Evolutionary conservation across 257 asterid genomes (phyloP).

Genomic region (Nicotiana undulata): DNA sequence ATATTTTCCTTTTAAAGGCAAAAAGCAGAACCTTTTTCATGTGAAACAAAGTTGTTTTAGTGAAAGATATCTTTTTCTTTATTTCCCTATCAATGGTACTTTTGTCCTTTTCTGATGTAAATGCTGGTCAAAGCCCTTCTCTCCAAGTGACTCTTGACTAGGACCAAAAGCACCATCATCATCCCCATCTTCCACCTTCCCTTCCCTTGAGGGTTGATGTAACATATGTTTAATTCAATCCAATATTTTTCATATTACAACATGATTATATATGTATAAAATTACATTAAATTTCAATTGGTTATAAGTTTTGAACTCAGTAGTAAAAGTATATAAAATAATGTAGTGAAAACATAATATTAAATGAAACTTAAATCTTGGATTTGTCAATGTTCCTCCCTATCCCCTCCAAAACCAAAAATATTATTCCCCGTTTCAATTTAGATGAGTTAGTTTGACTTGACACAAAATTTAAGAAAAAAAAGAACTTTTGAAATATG

Average conservation of each 20-base stretch:
- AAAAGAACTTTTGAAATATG: too few relatives aligned
- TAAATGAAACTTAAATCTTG: not conserved
- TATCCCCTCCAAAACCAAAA: too few relatives aligned
- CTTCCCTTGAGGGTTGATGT: not conserved
- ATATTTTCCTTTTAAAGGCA: not conserved
- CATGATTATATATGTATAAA: too few relatives aligned
- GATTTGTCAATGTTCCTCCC: not conserved
- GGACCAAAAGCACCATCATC: not conserved
- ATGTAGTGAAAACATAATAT: not conserved
- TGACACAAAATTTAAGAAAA: too few relatives aligned
- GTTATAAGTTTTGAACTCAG: too few relatives aligned
- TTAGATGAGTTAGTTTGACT: too few relatives aligned
- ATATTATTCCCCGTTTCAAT: too few relatives aligned
- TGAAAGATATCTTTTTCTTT: not conserved
- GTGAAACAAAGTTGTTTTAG: not conserved
- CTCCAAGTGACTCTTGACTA: slow-evolving; percentile 13
- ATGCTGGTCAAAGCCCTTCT: slow-evolving; percentile 27
- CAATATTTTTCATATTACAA: too few relatives aligned
- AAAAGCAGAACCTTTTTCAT: not conserved
- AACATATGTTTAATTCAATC: too few relatives aligned
- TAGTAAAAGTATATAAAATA: not conserved
- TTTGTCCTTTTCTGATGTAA: slow-evolving; percentile 22
- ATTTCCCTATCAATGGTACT: slow-evolving; percentile 7
- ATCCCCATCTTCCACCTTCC: not conserved
- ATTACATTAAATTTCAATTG: too few relatives aligned